These are phyloP conservation scores for Cucurbita pepo DNA, from an alignment of 306 rosid species.

Conservation along the genomic window DNA sequence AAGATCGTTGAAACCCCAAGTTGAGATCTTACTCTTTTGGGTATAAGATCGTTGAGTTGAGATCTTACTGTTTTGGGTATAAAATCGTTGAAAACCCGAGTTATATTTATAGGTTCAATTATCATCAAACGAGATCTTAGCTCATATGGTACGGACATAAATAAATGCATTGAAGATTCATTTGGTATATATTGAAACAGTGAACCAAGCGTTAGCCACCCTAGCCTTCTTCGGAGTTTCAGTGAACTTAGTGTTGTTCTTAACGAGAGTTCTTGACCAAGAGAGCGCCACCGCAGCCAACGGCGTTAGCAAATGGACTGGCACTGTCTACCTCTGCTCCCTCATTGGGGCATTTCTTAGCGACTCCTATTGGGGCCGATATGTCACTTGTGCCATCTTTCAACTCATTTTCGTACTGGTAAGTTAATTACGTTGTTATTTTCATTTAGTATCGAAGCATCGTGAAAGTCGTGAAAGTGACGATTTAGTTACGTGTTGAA, in stretches of 20 bases:
- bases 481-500: too few species aligned
- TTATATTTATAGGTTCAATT: too few species aligned
- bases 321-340: conserved; percentile 44
- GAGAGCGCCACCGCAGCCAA: conserved; percentile 38
- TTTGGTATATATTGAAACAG: conserved; percentile 6
- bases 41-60: too few species aligned
- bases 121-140: too few species aligned
- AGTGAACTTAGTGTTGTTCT: conserved; percentile 44
- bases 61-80: too few species aligned
- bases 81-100: too few species aligned
- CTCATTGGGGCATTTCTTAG: conserved; percentile 43
- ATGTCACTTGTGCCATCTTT: conserved; percentile 27
- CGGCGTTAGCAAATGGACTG: conserved; percentile 40
- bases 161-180: too few species aligned
- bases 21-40: too few species aligned
- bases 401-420: conserved; percentile 28
- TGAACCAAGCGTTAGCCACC: conserved; percentile 46
- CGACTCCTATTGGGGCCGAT: conserved; percentile 56
- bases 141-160: too few species aligned
- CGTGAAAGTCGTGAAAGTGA: too few species aligned
- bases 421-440: not conserved
- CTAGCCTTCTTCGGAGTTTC: conserved; percentile 53
- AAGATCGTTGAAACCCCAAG: too few species aligned
- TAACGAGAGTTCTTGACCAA: conserved; percentile 35
- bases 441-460: too few species aligned